phyloP scores from a whole-genome alignment of 768 basidiomycete species.

The Suillus americanus region DNA sequence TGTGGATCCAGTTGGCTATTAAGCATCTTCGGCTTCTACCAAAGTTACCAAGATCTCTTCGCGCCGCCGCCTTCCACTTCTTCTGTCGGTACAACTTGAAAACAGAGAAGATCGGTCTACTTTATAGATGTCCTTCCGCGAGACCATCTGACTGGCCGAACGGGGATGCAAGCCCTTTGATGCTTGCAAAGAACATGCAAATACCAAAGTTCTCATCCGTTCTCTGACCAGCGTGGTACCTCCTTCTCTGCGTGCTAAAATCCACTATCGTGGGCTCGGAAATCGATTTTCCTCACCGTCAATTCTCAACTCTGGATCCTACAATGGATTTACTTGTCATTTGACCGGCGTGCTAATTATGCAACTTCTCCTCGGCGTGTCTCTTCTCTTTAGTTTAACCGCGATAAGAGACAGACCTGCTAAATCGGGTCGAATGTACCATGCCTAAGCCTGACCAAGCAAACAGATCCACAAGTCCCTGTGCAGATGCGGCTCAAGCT shows the following conservation, averaged over 20 bases:
- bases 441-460: background rate
- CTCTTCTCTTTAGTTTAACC: background rate
- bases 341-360: slow-evolving; percentile 1
- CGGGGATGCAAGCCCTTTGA: background rate
- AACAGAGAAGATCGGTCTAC: background rate
- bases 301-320: background rate
- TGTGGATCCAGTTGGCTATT: background rate
- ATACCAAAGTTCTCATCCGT: background rate
- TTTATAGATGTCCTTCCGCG: background rate
- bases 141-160: background rate
- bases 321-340: background rate
- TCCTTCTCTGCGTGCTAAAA: background rate
- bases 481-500: background rate
- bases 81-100: background rate
- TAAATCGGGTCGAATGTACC: background rate
- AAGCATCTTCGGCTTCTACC: background rate
- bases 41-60: background rate
- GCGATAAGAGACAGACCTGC: background rate
- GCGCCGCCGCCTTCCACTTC: background rate
- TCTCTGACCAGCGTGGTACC: background rate
- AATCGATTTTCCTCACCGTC: background rate
- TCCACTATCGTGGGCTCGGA: background rate
- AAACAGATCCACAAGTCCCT: background rate
- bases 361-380: background rate
- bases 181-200: background rate